Evolutionary conservation across 148 eudicot species (phyloP).

Genomic region (Fagopyrum homotropicum): DNA sequence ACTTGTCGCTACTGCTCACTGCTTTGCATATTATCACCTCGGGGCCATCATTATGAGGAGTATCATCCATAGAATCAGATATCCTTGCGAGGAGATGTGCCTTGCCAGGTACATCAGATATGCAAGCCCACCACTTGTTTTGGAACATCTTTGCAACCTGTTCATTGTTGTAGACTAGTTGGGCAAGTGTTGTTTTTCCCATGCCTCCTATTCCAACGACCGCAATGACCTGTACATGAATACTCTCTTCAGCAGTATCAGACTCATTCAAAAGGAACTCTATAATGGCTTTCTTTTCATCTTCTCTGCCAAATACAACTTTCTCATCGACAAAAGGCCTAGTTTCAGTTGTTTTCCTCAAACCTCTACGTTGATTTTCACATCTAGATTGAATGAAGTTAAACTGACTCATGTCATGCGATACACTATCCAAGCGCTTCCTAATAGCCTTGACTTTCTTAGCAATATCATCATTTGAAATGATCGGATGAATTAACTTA

Average conservation of each 20-base stretch:
- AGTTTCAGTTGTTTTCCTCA: not conserved
- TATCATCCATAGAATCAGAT: not conserved
- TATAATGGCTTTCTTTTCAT: slow-evolving; percentile 8
- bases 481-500: not conserved
- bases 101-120: slow-evolving; percentile 9
- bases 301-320: slow-evolving; percentile 18
- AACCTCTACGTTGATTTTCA: not conserved
- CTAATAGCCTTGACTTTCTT: not conserved
- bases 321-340: not conserved
- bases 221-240: not conserved
- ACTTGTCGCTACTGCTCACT: not conserved
- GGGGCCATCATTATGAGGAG: not conserved
- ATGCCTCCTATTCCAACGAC: slow-evolving; percentile 26
- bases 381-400: not conserved
- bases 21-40: not conserved
- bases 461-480: not conserved
- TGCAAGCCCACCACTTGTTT: slow-evolving; percentile 21
- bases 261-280: not conserved
- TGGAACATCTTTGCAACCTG: not conserved
- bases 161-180: slow-evolving; percentile 18
- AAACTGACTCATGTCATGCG: not conserved
- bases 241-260: not conserved
- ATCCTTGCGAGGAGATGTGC: not conserved
- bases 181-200: slow-evolving; percentile 28
- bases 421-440: not conserved